A percentile compares a stretch with the other conserved stretches of the same genome.
phyloP scores from a whole-genome alignment of 768 basidiomycete genomes.

The Phaeotremella fagi region DNA sequence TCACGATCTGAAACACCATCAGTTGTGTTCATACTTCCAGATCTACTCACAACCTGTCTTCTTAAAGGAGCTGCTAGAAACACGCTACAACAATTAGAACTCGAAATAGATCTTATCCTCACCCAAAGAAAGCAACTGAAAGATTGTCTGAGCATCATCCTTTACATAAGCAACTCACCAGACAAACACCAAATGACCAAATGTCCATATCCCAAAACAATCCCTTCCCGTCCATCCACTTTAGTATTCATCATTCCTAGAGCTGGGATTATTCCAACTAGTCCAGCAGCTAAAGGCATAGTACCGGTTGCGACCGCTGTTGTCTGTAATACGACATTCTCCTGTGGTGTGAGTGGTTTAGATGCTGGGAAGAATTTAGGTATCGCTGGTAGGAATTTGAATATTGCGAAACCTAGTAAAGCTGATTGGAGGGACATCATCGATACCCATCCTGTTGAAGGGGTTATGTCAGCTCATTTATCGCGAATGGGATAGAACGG shows the following conservation, averaged over 20 bases:
- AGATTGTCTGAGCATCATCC: slow-evolving; percentile 54
- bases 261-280: slow-evolving; percentile 91
- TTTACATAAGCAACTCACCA: slow-evolving; percentile 66
- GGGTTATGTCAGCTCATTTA: not conserved
- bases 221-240: slow-evolving; percentile 70
- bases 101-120: slow-evolving; percentile 4
- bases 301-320: slow-evolving; percentile 90
- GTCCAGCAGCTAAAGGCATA: slow-evolving; percentile 53
- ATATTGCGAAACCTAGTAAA: slow-evolving; percentile 81
- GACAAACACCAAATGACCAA: slow-evolving; percentile 82
- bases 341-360: slow-evolving; percentile 74
- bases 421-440: slow-evolving; percentile 93
- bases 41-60: slow-evolving; percentile 74
- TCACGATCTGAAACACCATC: slow-evolving; percentile 62
- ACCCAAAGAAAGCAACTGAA: slow-evolving; percentile 91
- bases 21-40: not conserved
- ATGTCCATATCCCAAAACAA: slow-evolving; percentile 67
- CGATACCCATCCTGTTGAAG: slow-evolving; percentile 30
- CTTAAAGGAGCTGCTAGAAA: slow-evolving; percentile 91
- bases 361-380: slow-evolving; percentile 45
- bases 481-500: not conserved
- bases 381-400: slow-evolving; percentile 47
- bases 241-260: slow-evolving; percentile 68
- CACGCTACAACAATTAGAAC: slow-evolving; percentile 56
- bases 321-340: slow-evolving; percentile 90